A percentile compares a stretch with the other conserved stretches of the same genome.
Conservation (phyloP, 2,329 filamentous ascomycete species). For the Talaromyces sp. region DNA sequence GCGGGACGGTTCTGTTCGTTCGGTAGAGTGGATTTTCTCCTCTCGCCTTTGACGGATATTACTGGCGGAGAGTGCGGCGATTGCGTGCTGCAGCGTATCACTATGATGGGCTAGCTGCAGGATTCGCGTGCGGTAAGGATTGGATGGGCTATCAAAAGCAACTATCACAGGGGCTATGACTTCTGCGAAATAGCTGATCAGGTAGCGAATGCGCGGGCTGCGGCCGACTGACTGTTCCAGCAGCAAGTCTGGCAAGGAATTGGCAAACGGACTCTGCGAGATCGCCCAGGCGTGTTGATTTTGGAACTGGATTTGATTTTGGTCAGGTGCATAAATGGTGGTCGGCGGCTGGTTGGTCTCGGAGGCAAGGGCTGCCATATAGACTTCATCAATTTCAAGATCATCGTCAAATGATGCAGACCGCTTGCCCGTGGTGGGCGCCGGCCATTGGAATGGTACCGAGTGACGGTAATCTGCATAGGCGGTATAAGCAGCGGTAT, state of each 20-base stretch:
- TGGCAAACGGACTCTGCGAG: slow-evolving; percentile 10
- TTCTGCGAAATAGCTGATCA: slow-evolving; percentile 90
- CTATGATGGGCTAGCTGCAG: slow-evolving; percentile 71
- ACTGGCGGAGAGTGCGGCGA: slow-evolving; percentile 82
- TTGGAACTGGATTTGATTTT: background rate
- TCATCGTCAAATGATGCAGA: slow-evolving; percentile 3
- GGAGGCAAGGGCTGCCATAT: background rate
- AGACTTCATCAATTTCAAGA: background rate
- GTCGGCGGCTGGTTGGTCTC: slow-evolving; percentile 1
- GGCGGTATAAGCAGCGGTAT: background rate
- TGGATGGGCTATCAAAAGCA: slow-evolving; percentile 77
- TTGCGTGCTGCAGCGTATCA: slow-evolving; percentile 82
- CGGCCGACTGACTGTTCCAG: slow-evolving; percentile 48
- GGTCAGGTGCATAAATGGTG: background rate
- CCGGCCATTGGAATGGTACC: background rate
- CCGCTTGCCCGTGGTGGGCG: slow-evolving; percentile 2
- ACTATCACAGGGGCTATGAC: slow-evolving; percentile 89
- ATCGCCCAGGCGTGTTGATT: slow-evolving; percentile 5
- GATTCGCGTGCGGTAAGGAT: slow-evolving; percentile 80
- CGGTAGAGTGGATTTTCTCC: slow-evolving; percentile 49
- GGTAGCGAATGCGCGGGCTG: slow-evolving; percentile 74
- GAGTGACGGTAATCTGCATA: background rate
- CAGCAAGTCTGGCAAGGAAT: slow-evolving; percentile 30
- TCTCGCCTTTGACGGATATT: slow-evolving; percentile 76
- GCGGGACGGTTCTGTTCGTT: slow-evolving; percentile 45